These are phyloP conservation scores for Aspergillus tanneri DNA, from an alignment of 2,329 filamentous ascomycete species.

Conservation along the genomic window DNA sequence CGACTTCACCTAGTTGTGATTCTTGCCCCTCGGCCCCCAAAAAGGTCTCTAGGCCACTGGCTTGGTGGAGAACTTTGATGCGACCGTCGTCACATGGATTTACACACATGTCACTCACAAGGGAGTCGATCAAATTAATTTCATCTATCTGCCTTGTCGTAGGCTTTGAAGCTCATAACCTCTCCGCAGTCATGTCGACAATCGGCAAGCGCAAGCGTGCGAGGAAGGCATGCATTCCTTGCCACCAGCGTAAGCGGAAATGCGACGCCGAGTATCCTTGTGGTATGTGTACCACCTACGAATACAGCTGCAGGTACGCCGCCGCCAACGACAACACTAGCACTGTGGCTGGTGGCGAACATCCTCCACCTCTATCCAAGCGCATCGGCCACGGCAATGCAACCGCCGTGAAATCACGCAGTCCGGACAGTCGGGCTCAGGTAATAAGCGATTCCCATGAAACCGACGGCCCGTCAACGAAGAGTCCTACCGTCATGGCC, in stretches of 20 bases:
- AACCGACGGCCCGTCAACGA: constrained; percentile 13
- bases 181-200: background rate
- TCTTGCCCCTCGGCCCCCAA: too few relatives aligned
- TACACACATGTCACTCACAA: too few relatives aligned
- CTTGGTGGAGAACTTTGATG: too few relatives aligned
- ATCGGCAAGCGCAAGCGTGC: constrained; percentile 29
- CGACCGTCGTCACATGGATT: too few relatives aligned
- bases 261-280: constrained; percentile 33
- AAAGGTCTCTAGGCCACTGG: too few relatives aligned
- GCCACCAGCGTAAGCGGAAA: constrained; percentile 37
- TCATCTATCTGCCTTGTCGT: too few relatives aligned
- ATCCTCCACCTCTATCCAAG: constrained; percentile 12
- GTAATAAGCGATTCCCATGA: background rate
- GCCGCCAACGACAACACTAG: constrained; percentile 15
- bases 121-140: too few relatives aligned
- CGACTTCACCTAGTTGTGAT: too few relatives aligned
- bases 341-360: background rate
- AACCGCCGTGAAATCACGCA: constrained; percentile 5
- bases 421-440: constrained; percentile 3
- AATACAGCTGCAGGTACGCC: constrained; percentile 28
- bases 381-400: constrained; percentile 11
- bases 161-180: too few relatives aligned
- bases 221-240: constrained; percentile 32
- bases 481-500: constrained; percentile 13
- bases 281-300: constrained; percentile 29